Evolutionary conservation across 2,329 filamentous ascomycete species (phyloP), one percentile per base, ranked within the genome.

Genomic region (Lasiodiplodia citricola): DNA sequence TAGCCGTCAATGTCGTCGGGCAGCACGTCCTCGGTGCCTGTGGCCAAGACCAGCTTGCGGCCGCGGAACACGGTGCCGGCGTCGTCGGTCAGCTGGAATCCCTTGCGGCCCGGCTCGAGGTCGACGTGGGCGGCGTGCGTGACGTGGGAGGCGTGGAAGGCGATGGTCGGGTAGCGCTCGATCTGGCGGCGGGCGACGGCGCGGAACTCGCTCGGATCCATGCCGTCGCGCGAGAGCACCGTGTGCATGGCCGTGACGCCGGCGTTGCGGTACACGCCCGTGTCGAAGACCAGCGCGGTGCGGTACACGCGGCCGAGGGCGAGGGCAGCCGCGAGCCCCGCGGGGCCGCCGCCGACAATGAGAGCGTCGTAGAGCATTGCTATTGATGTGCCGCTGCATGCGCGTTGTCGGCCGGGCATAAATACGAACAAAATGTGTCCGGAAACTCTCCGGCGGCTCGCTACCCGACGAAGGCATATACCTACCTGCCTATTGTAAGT

Each of bases 271-370:
- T 82, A 86, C 7, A 71, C 70, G 3, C 73, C 73, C 0, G 77
- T 79, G 70, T 84, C 81, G 71, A 85, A 84, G 25, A 86, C 74
- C 11, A 84, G 70, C 25, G 77, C 78, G 16, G 77, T 82, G 67
- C 79, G 76, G 1, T 76, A 75, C 18, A 77, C 76, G 25, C 82
- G 80, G 18, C 80, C 79, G 3, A 83, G 77, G 0, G 74, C 73
- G 1, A 80, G 72, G 0, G 82, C 82, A 1, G 78, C 77, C 1
- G 82, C 73, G 3, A 86, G 77, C 11, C 83, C 83, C 0, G 82
- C 83, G 7, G 83, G 84, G 1, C 83, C 83, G 28, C 73, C 79
- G 58, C 83, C 84, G 21, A 78, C 70, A 62, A 79, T 76, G 13
- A 50, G 18, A 14, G 44, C 44, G 44, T 50, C 44, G 44, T 50